Evolutionary conservation across 2,329 filamentous ascomycete genomes (phyloP), one percentile per base, ranked within the genome.

Genomic region (Aureobasidium sp.): DNA sequence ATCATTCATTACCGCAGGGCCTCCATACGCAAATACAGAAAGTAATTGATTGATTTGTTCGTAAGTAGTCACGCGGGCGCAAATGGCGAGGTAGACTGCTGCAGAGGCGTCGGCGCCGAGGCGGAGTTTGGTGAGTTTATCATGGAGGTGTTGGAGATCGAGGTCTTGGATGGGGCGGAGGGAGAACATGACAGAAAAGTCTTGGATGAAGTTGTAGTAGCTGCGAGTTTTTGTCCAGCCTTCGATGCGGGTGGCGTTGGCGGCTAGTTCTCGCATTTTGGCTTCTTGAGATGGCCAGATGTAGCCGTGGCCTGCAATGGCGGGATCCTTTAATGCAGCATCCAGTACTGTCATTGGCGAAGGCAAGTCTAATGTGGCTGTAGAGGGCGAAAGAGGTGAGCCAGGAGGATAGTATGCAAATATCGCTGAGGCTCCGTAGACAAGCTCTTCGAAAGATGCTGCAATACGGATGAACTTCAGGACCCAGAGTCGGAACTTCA

Each of bases 401-500:
- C 64, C 50, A 15, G 64, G 70, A 16, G 66, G 66, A 29, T 60
- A 69, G 25, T 67, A 93, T 66, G 97, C 93, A 74, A 95, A 93
- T 40, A 99, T 84, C 40, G 95, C 94, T 66, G 93, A 97, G 16
- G 94, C 94, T 33, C 96, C 97, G 74, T 97, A 99, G 5, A 99
- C 96, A 42, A 89, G 91, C 80, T 99, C 96, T 77, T 99, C 96
- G 71, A 98, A 98, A 16, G 95, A 93, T 1, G 96, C 94, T 1
- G 96, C 91, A 55, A 99, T 91, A 54, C 96, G 90, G 0, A 94
- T 96, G 75, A 99, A 98, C 77, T 95, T 96, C 65, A 92, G 85
- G n/a, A 98, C 91, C 90, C 96, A 99, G 68, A 94, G 92, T 23
- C 95, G 90, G 92, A 95, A 98, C 80, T 97, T 98, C 38, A 93